Conservation (phyloP, 2,329 filamentous ascomycete genomes). For the Stachybotrys elegans region DNA sequence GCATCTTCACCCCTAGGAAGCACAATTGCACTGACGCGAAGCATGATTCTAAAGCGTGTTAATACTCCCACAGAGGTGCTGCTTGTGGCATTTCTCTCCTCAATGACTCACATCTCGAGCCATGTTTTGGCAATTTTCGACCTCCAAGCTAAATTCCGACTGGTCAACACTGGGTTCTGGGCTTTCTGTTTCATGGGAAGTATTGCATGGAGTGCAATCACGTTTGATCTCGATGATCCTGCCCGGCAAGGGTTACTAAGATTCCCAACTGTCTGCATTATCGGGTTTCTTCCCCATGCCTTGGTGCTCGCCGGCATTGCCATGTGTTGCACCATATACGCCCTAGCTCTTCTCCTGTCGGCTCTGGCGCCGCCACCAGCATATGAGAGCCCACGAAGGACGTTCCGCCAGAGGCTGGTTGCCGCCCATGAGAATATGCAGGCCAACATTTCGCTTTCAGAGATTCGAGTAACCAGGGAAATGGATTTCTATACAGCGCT, state of each 20-base stretch:
- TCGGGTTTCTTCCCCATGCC: slow-evolving; percentile 93
- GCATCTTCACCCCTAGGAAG: slow-evolving; percentile 16
- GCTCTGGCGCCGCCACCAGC: slow-evolving; percentile 37
- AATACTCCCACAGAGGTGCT: slow-evolving; percentile 90
- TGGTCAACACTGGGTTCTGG: slow-evolving; percentile 86
- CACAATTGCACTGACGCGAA: slow-evolving; percentile 48
- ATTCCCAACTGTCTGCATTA: slow-evolving; percentile 91
- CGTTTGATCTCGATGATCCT: slow-evolving; percentile 57
- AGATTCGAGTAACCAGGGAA: slow-evolving; percentile 73
- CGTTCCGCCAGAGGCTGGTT: slow-evolving; percentile 55
- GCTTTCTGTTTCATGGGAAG: slow-evolving; percentile 83
- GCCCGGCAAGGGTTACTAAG: slow-evolving; percentile 64
- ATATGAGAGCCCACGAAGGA: slow-evolving; percentile 23
- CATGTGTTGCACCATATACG: slow-evolving; percentile 72
- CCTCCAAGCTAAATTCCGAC: slow-evolving; percentile 71
- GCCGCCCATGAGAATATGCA: slow-evolving; percentile 86
- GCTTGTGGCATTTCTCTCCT: slow-evolving; percentile 80
- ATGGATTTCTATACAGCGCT: slow-evolving; percentile 96
- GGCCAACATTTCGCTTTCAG: slow-evolving; percentile 79
- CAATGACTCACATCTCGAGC: slow-evolving; percentile 82
- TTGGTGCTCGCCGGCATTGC: slow-evolving; percentile 75
- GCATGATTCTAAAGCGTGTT: slow-evolving; percentile 69
- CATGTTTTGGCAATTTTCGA: slow-evolving; percentile 78
- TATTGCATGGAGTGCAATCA: slow-evolving; percentile 70
- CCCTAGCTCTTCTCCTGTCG: slow-evolving; percentile 69